These are phyloP conservation scores for Lepidium africanum DNA, from an alignment of 345 rosid species.

Conservation along the genomic window DNA sequence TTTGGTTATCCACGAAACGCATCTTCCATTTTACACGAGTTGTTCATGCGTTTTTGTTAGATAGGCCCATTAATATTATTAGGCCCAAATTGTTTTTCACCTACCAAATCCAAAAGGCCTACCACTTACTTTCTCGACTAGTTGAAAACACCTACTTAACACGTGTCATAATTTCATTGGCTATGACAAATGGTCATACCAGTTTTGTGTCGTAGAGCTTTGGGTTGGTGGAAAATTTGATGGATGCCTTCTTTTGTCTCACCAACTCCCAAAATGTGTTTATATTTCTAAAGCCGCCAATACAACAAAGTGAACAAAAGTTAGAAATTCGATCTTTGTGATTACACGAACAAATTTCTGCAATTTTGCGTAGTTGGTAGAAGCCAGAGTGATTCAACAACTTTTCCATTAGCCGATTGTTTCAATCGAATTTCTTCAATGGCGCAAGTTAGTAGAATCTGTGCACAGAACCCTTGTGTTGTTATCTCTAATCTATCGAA, in stretches of 20 bases:
- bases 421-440: constrained; percentile 15
- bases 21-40: neutral
- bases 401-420: neutral
- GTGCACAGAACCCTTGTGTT: constrained; percentile 24
- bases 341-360: neutral
- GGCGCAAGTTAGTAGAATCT: constrained; percentile 58
- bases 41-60: neutral
- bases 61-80: neutral
- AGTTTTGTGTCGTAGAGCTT: neutral
- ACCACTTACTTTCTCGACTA: neutral
- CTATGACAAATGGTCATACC: neutral
- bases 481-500: constrained; percentile 29
- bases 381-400: neutral
- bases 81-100: neutral
- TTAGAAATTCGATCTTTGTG: neutral
- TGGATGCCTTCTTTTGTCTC: constrained; percentile 9
- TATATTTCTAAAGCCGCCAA: constrained; percentile 3
- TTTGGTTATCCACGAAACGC: neutral
- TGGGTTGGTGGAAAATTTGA: constrained; percentile 26
- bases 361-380: neutral
- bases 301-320: neutral
- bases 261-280: constrained; percentile 10
- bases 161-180: neutral
- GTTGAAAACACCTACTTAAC: neutral
- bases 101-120: neutral